Base-by-base conservation (phyloP, 2,329 filamentous ascomycete genomes). In the Stemphylium vesicarium region DNA sequence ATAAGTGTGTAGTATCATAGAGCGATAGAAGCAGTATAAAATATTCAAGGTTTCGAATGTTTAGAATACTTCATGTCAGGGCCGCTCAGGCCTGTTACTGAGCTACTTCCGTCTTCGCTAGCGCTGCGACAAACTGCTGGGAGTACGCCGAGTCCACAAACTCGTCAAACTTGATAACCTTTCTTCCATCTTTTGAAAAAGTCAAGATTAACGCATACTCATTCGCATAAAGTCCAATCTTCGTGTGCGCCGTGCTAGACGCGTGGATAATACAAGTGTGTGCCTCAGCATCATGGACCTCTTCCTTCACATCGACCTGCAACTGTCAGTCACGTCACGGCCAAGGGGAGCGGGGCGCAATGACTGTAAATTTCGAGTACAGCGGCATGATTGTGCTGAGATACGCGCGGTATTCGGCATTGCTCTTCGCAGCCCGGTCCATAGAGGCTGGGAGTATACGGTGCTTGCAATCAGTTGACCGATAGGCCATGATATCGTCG, bases 291-390 rank as follows among this genome's bases (percentile, higher is more conserved):
- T 49, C 37, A 15, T 49, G 46, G 4, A 49, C 18, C 16, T 20
- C 46, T 32, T 20, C 18, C 15, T 41, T 31, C 2, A 49, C 37
- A 33, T 10, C 22, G 20, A 49, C 37, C 46, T 49, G 22, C 8
- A 31, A 16, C 15, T 11, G 46, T 49, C 41, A 49, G 46, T 26
- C 26, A 12, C 10, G 15, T 32, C 10, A 31, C 9, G 18, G 20
- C 39, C 37, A 24, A 33, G 26, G 26, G 18, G 26, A 32, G 4
- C 37, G 16, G 46, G 10, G 26, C 18, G 43, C 20, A 31, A 18
- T 50, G 22, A 55, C 52, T 6, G 45, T 55, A 18, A 55, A 55
- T 4, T 55, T 50, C 35, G 11, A 37, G 22, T 40, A 55, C 22
- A 12, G 29, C 6, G 40, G 46, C 35, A 55, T 24, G 8, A 55